Conservation (phyloP, 805 yeast genomes). For the Kockiozyma suomiensis region DNA sequence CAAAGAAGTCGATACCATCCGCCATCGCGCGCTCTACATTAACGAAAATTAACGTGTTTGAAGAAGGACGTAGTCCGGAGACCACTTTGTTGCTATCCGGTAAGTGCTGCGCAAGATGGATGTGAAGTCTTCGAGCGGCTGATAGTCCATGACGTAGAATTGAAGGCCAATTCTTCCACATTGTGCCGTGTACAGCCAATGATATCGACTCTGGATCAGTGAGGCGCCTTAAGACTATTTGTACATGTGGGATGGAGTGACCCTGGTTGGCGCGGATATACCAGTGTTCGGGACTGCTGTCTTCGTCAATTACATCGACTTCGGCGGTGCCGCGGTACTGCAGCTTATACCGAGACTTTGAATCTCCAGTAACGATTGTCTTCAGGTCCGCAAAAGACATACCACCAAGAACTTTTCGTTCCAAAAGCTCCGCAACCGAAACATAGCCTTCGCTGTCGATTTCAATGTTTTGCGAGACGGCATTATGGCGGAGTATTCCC, state of each 20-base stretch:
- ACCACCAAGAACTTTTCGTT: too few species aligned
- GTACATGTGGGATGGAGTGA: constrained; percentile 59
- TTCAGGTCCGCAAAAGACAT: too few species aligned
- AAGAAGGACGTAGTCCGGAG: constrained; percentile 71
- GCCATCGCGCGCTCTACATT: constrained; percentile 55
- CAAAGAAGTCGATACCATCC: constrained; percentile 55
- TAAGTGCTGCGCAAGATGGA: constrained; percentile 75
- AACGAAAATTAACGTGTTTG: constrained; percentile 63
- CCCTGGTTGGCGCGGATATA: constrained; percentile 91
- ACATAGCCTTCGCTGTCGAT: constrained; percentile 74
- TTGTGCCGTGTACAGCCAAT: constrained; percentile 81
- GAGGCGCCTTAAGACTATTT: constrained; percentile 45
- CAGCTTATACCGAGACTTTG: constrained; percentile 70
- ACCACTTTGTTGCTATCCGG: constrained; percentile 53
- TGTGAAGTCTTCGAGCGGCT: constrained; percentile 76
- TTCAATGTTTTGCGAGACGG: constrained; percentile 62
- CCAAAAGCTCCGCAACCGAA: constrained; percentile 41
- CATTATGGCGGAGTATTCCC: constrained; percentile 83
- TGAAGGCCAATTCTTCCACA: constrained; percentile 45
- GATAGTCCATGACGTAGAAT: constrained; percentile 59
- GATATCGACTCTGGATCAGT: constrained; percentile 50
- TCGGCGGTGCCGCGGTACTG: constrained; percentile 39
- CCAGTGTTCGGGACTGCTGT: constrained; percentile 22
- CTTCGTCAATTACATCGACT: constrained; percentile 4
- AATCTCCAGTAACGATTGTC: constrained; percentile 57